These are phyloP conservation scores for Erythrophleum fordii DNA, from an alignment of 306 rosid genomes.

Conservation along the genomic window DNA sequence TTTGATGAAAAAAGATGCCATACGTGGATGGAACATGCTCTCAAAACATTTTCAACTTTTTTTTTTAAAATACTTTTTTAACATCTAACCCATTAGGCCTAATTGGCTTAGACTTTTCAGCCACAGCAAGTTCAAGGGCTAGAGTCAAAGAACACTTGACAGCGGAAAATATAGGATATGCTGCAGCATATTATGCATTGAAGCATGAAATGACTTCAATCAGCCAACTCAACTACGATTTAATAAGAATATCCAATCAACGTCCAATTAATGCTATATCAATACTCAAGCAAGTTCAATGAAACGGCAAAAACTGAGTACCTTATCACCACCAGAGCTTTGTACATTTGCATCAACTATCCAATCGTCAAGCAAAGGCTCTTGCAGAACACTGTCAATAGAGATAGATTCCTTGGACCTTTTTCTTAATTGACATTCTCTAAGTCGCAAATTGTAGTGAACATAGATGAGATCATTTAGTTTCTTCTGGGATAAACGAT, in stretches of 20 bases:
- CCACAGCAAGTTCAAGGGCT: constrained; percentile 22
- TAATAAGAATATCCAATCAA: constrained; percentile 7
- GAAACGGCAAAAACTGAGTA: constrained; percentile 36
- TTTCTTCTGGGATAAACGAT: constrained; percentile 75
- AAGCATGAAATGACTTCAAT: constrained; percentile 28
- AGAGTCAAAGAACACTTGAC: constrained; percentile 15
- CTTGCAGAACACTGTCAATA: constrained; percentile 55
- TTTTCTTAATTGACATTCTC: constrained; percentile 82
- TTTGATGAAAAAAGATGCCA: not conserved
- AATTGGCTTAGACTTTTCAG: not conserved
- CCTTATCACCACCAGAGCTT: constrained; percentile 66
- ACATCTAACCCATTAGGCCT: not conserved
- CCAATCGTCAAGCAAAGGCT: constrained; percentile 76
- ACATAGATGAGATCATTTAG: constrained; percentile 71
- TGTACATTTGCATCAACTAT: constrained; percentile 62
- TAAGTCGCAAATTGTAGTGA: constrained; percentile 87
- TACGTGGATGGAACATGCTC: not conserved
- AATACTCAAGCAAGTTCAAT: constrained; percentile 21
- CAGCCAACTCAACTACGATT: constrained; percentile 14
- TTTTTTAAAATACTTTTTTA: not conserved
- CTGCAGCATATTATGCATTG: not conserved
- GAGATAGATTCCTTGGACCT: constrained; percentile 60
- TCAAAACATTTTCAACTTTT: constrained; percentile 10
- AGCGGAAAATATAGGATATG: constrained; percentile 3
- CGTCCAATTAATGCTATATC: not conserved